Conservation (phyloP, 495 filamentous ascomycete species). For the Trichoderma virens region DNA sequence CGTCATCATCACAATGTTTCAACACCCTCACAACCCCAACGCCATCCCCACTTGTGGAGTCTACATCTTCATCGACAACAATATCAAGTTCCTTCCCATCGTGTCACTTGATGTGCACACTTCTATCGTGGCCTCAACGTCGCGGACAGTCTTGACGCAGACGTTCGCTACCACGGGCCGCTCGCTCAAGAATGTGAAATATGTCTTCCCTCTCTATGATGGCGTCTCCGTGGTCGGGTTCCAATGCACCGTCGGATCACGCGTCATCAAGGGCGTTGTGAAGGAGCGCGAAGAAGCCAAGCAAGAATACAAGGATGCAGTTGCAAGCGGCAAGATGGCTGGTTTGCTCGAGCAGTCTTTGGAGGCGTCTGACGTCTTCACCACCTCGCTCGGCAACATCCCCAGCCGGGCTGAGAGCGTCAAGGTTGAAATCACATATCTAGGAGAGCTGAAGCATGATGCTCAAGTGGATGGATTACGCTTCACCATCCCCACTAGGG, state of each 20-base stretch:
- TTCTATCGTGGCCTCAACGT: slow-evolving; percentile 46
- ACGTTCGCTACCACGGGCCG: slow-evolving; percentile 41
- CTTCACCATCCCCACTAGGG: slow-evolving; percentile 55
- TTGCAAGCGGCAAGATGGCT: slow-evolving; percentile 48
- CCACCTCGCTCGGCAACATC: slow-evolving; percentile 56
- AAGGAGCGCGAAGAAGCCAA: slow-evolving; percentile 53
- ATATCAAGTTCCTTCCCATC: slow-evolving; percentile 44
- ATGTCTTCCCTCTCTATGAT: slow-evolving; percentile 62
- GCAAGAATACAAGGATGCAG: slow-evolving; percentile 45
- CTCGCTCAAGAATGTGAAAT: slow-evolving; percentile 45
- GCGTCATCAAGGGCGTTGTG: slow-evolving; percentile 48
- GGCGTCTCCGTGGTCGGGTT: slow-evolving; percentile 59
- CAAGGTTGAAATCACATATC: slow-evolving; percentile 52
- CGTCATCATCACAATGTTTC: neutral
- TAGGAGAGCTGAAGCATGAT: slow-evolving; percentile 62
- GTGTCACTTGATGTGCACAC: slow-evolving; percentile 43
- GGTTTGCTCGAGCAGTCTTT: slow-evolving; percentile 53
- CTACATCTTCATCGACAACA: slow-evolving; percentile 17
- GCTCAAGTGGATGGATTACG: slow-evolving; percentile 52
- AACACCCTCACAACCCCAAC: neutral
- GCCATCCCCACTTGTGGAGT: slow-evolving; percentile 17
- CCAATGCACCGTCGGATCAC: slow-evolving; percentile 43
- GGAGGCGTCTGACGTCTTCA: slow-evolving; percentile 54
- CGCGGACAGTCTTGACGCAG: slow-evolving; percentile 53
- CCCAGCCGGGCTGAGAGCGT: slow-evolving; percentile 44